A percentile compares a stretch with the other conserved stretches of the same genome.
Conservation (phyloP, 2,329 filamentous ascomycete genomes). For the Scedosporium minutisporum region DNA sequence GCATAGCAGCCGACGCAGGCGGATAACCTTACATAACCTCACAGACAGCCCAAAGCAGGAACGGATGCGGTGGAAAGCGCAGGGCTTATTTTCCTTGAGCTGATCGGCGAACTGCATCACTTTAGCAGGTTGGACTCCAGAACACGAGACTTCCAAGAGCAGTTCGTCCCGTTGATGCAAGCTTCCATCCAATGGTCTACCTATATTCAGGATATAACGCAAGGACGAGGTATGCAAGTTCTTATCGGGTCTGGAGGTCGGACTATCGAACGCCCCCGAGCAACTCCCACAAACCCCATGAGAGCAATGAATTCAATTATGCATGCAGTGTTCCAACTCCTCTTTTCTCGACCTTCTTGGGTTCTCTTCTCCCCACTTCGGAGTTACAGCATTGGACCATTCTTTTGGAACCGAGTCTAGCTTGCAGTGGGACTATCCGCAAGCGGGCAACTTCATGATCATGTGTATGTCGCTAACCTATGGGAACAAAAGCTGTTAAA, state of each 20-base stretch:
- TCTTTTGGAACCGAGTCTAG: neutral
- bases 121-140: neutral
- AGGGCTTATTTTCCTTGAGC: neutral
- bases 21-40: constrained; percentile 1
- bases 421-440: neutral
- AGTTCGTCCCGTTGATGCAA: neutral
- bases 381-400: neutral
- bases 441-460: neutral
- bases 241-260: no score
- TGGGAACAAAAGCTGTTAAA: neutral
- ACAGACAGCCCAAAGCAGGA: neutral
- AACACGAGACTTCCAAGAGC: neutral
- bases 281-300: neutral
- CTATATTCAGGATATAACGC: neutral
- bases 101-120: neutral
- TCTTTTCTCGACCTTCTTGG: neutral
- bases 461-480: neutral
- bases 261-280: no score
- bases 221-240: neutral
- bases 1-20: neutral
- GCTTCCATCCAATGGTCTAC: neutral
- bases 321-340: neutral
- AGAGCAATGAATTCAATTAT: neutral
- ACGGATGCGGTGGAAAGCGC: neutral
- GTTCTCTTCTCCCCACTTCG: neutral